These are phyloP conservation scores for Didymella arachidicola DNA, from an alignment of 2,329 filamentous ascomycete species.

Conservation along the genomic window DNA sequence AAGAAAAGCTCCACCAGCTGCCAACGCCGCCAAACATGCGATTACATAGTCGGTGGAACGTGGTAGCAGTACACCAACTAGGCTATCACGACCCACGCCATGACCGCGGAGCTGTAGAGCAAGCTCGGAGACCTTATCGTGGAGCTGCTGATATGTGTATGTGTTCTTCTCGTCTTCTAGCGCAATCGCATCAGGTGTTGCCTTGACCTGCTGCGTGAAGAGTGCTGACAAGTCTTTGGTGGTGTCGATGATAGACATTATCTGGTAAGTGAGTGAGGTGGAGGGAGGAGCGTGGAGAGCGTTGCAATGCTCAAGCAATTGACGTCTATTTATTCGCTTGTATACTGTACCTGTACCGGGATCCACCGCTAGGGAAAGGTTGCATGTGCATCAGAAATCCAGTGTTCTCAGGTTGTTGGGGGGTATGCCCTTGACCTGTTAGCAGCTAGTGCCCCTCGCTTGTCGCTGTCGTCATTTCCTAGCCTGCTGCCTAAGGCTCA, in stretches of 20 bases:
- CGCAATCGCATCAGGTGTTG: slow-evolving; percentile 73
- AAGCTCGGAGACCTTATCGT: slow-evolving; percentile 70
- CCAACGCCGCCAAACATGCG: slow-evolving; percentile 77
- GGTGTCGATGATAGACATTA: slow-evolving; percentile 73
- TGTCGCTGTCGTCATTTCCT: slow-evolving; percentile 22
- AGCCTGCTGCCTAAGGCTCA: slow-evolving; percentile 16
- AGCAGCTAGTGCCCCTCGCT: slow-evolving; percentile 21
- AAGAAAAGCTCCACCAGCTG: slow-evolving; percentile 80
- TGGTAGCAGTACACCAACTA: slow-evolving; percentile 78
- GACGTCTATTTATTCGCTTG: slow-evolving; percentile 33
- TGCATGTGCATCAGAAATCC: slow-evolving; percentile 28
- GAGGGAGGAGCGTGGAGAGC: slow-evolving; percentile 4
- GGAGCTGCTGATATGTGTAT: slow-evolving; percentile 77
- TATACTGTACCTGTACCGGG: slow-evolving; percentile 25
- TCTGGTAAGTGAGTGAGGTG: slow-evolving; percentile 22
- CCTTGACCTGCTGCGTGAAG: slow-evolving; percentile 72
- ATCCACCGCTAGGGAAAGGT: slow-evolving; percentile 25
- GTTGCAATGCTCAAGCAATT: slow-evolving; percentile 19
- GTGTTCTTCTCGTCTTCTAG: slow-evolving; percentile 72
- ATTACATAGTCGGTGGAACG: slow-evolving; percentile 82
- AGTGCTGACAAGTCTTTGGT: slow-evolving; percentile 76
- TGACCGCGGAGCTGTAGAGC: slow-evolving; percentile 69
- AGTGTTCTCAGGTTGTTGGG: slow-evolving; percentile 19
- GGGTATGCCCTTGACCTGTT: slow-evolving; percentile 18
- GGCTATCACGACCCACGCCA: slow-evolving; percentile 74